Evolutionary conservation across 2,329 filamentous ascomycete genomes (phyloP).

Genomic region (Claviceps purpurea): DNA sequence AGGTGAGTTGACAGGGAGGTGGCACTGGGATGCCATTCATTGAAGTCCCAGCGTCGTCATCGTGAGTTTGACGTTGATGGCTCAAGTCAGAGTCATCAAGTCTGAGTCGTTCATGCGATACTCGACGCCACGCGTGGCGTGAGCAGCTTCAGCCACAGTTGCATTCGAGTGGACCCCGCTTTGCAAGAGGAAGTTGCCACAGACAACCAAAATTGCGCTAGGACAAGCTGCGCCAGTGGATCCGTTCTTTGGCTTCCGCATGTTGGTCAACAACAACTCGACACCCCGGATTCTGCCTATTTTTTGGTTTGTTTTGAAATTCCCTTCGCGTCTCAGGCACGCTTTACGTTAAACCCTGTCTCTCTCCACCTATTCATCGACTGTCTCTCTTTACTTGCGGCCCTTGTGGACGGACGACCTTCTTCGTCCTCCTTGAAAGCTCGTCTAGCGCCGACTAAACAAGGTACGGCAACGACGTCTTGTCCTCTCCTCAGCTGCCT

Average conservation of each 20-base stretch:
- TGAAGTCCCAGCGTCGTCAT: no score
- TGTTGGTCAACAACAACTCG: slow-evolving; percentile 6
- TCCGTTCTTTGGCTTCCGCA: not conserved
- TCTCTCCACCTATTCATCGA: not conserved
- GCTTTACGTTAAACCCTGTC: not conserved
- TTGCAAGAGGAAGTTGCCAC: slow-evolving; percentile 20
- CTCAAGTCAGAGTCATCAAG: no score
- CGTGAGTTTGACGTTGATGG: no score
- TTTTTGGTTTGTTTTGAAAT: not conserved
- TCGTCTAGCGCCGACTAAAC: not conserved
- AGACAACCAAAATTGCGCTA: slow-evolving; percentile 21
- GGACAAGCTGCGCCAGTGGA: slow-evolving; percentile 22
- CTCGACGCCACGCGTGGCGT: slow-evolving; percentile 5
- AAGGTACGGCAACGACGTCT: not conserved
- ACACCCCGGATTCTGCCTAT: not conserved
- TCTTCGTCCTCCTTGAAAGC: slow-evolving; percentile 1
- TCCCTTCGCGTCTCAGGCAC: not conserved
- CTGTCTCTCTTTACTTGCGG: slow-evolving; percentile 3
- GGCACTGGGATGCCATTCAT: not conserved
- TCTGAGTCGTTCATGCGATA: no score
- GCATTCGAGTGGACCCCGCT: not conserved
- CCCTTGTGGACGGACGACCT: slow-evolving; percentile 1
- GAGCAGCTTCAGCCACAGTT: not conserved
- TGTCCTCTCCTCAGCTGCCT: slow-evolving; percentile 1
- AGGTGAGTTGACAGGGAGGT: not conserved